Evolutionary conservation across 495 filamentous ascomycete species (phyloP).

Genomic region (Aspergillus incahuasiensis): DNA sequence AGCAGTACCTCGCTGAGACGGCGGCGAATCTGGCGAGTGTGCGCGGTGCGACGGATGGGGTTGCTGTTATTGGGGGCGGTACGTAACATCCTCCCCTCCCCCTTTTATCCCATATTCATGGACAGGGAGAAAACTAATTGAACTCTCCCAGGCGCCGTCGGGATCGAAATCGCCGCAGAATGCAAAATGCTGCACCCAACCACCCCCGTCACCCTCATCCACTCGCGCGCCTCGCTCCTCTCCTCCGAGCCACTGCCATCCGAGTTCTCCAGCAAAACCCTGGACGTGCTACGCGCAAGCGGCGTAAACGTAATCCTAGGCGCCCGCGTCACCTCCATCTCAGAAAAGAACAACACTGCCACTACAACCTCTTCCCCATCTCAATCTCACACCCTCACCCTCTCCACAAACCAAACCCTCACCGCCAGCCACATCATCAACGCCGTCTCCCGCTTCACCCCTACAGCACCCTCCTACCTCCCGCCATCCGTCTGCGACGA

Average conservation of each 20-base stretch:
- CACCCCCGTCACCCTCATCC: slow-evolving; percentile 59
- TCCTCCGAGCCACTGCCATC: slow-evolving; percentile 63
- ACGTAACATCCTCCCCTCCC: background rate
- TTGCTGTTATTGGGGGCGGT: slow-evolving; percentile 56
- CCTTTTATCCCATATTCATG: background rate
- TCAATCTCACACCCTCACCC: slow-evolving; percentile 44
- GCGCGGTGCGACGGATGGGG: slow-evolving; percentile 35
- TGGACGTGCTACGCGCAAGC: slow-evolving; percentile 45
- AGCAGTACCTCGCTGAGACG: slow-evolving; percentile 55
- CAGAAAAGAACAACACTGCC: slow-evolving; percentile 22
- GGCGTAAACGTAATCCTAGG: slow-evolving; percentile 55
- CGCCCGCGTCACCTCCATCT: slow-evolving; percentile 40
- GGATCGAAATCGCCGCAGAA: slow-evolving; percentile 68
- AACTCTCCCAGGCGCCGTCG: slow-evolving; percentile 52
- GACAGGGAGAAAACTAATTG: background rate
- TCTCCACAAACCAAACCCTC: slow-evolving; percentile 51
- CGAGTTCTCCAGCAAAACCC: slow-evolving; percentile 54
- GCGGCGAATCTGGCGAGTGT: slow-evolving; percentile 17
- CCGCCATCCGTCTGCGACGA: slow-evolving; percentile 22
- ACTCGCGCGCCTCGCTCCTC: slow-evolving; percentile 58
- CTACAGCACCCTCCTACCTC: slow-evolving; percentile 2
- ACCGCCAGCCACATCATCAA: slow-evolving; percentile 53
- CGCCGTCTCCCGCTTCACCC: slow-evolving; percentile 42
- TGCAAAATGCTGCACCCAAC: slow-evolving; percentile 55
- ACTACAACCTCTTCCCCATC: slow-evolving; percentile 25